phyloP scores from a whole-genome alignment of 2,329 filamentous ascomycete genomes.

The Pseudogymnoascus destructans region DNA sequence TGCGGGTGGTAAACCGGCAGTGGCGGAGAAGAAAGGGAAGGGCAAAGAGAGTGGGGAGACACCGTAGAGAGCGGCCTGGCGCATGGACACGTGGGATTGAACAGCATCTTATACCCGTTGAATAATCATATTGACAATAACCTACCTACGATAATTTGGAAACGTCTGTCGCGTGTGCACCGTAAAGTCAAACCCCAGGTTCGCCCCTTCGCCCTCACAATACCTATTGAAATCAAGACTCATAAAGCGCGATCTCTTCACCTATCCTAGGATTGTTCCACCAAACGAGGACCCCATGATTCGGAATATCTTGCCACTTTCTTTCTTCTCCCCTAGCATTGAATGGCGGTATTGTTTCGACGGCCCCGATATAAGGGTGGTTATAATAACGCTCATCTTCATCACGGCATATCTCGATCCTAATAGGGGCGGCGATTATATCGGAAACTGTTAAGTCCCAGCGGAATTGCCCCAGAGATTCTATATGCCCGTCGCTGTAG shows the following conservation, averaged over 20 bases:
- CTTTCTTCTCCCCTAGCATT: background rate
- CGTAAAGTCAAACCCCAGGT: background rate
- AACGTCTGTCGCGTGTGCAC: background rate
- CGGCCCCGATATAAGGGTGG: background rate
- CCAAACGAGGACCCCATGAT: background rate
- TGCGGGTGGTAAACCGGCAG: background rate
- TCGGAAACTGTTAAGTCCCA: background rate
- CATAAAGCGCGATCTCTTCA: background rate
- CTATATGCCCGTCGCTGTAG: background rate
- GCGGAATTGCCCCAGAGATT: background rate
- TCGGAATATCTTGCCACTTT: background rate
- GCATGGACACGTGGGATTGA: background rate
- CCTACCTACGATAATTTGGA: background rate
- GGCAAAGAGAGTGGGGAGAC: background rate
- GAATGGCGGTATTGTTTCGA: background rate
- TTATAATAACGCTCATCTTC: background rate
- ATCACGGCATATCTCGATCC: background rate
- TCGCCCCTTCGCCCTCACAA: background rate
- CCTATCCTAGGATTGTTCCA: background rate
- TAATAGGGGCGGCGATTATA: background rate
- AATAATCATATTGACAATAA: background rate
- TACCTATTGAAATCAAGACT: background rate
- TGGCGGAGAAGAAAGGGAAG: background rate
- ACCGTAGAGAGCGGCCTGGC: background rate
- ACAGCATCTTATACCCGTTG: slow-evolving; percentile 6